phyloP scores from a whole-genome alignment of 2,329 filamentous ascomycete genomes.

The Clarireedia paspali region DNA sequence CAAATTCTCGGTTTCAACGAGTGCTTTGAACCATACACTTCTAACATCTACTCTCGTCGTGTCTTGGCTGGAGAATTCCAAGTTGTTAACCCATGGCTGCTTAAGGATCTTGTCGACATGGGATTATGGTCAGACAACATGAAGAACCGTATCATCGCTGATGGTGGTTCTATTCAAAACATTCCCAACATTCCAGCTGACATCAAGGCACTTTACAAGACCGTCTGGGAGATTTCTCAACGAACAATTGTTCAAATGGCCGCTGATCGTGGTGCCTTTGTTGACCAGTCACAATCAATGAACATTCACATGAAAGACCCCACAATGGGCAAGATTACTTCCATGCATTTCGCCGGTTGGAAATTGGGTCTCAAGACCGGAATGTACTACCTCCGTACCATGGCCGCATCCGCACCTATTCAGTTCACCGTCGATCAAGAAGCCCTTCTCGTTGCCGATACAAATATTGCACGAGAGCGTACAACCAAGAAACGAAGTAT shows the following conservation, averaged over 20 bases:
- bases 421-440: slow-evolving; percentile 99
- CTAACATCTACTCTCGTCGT: slow-evolving; percentile 98
- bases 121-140: slow-evolving; percentile 98
- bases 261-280: slow-evolving; percentile 95
- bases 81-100: slow-evolving; percentile 96
- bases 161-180: slow-evolving; percentile 91
- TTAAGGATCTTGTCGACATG: slow-evolving; percentile 97
- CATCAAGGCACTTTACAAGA: slow-evolving; percentile 97
- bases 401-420: slow-evolving; percentile 92
- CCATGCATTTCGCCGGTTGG: slow-evolving; percentile 99
- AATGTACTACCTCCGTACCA: slow-evolving; percentile 99
- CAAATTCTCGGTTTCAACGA: slow-evolving; percentile 99
- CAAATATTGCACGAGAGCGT: slow-evolving; percentile 60
- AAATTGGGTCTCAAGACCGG: slow-evolving; percentile 98
- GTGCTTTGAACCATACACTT: slow-evolving; percentile 99
- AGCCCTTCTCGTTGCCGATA: slow-evolving; percentile 80
- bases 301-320: slow-evolving; percentile 99
- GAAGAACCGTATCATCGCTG: slow-evolving; percentile 99
- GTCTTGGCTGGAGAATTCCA: slow-evolving; percentile 98
- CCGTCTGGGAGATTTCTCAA: slow-evolving; percentile 98
- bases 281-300: slow-evolving; percentile 96
- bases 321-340: slow-evolving; percentile 99
- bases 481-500: slow-evolving; percentile 60
- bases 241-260: slow-evolving; percentile 95
- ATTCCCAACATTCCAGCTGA: slow-evolving; percentile 95